These are phyloP conservation scores for Xylaria sp. DNA, from an alignment of 2,329 filamentous ascomycete genomes.

Conservation along the genomic window DNA sequence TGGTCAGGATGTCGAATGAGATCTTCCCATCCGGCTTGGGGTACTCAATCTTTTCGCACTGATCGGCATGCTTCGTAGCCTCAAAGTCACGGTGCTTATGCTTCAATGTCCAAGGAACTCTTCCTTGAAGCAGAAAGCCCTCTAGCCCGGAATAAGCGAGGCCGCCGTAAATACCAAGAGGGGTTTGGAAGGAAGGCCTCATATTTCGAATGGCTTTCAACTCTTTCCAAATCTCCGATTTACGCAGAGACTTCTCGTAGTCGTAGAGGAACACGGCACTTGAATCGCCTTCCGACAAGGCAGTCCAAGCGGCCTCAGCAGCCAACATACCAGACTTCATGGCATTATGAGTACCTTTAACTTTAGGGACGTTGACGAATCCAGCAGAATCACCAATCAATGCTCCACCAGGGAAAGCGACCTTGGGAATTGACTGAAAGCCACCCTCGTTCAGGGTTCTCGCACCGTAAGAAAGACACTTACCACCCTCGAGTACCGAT, in stretches of 20 bases:
- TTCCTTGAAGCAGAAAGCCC: slow-evolving; percentile 84
- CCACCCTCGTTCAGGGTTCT: slow-evolving; percentile 92
- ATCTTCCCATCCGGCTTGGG: slow-evolving; percentile 95
- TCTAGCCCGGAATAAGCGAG: slow-evolving; percentile 93
- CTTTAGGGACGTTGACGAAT: slow-evolving; percentile 96
- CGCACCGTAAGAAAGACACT: slow-evolving; percentile 96
- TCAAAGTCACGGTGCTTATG: slow-evolving; percentile 80
- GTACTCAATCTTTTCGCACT: slow-evolving; percentile 90
- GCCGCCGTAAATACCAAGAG: slow-evolving; percentile 87
- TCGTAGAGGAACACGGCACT: slow-evolving; percentile 89
- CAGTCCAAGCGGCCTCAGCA: slow-evolving; percentile 85
- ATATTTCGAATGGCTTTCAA: slow-evolving; percentile 96
- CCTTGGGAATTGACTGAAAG: slow-evolving; percentile 97
- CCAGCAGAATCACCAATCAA: slow-evolving; percentile 95
- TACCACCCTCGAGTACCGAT: slow-evolving; percentile 87
- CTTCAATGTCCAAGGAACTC: slow-evolving; percentile 88
- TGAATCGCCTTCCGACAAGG: slow-evolving; percentile 63
- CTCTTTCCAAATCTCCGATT: slow-evolving; percentile 91
- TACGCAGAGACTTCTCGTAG: slow-evolving; percentile 87
- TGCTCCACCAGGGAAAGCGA: slow-evolving; percentile 93
- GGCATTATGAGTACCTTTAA: slow-evolving; percentile 97
- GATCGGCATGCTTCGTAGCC: slow-evolving; percentile 78
- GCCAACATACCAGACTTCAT: slow-evolving; percentile 98
- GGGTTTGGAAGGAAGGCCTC: slow-evolving; percentile 89
- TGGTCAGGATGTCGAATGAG: slow-evolving; percentile 94